Conservation (phyloP, 2,329 filamentous ascomycete species). For the Aspergillus sp. region DNA sequence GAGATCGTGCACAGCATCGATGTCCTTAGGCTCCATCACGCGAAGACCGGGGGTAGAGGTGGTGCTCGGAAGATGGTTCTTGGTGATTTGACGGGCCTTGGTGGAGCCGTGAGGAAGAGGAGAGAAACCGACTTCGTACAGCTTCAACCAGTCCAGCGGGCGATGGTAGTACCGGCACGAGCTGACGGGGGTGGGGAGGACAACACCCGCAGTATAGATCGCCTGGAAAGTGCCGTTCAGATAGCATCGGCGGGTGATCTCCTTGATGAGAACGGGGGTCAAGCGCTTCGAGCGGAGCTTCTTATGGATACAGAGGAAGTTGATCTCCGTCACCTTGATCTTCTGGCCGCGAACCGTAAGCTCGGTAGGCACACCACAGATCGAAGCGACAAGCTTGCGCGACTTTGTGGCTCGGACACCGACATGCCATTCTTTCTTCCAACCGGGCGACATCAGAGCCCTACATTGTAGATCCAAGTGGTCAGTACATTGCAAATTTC, state of each 20-base stretch:
- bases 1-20: constrained; percentile 71
- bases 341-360: constrained; percentile 75
- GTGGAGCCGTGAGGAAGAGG: constrained; percentile 81
- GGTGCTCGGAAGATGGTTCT: constrained; percentile 75
- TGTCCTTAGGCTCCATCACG: constrained; percentile 74
- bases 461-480: constrained; percentile 41
- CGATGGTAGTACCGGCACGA: constrained; percentile 96
- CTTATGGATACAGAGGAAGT: constrained; percentile 98
- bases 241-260: constrained; percentile 92
- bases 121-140: constrained; percentile 92
- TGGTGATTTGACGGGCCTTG: constrained; percentile 78
- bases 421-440: constrained; percentile 92
- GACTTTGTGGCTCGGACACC: constrained; percentile 84
- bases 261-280: constrained; percentile 92
- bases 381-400: constrained; percentile 88
- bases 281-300: constrained; percentile 92
- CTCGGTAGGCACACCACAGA: constrained; percentile 85
- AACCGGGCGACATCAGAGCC: constrained; percentile 92
- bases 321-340: constrained; percentile 85
- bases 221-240: constrained; percentile 85
- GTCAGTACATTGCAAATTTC: not conserved
- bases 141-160: constrained; percentile 90
- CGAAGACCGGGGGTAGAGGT: constrained; percentile 75
- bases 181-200: constrained; percentile 87
- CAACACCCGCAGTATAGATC: constrained; percentile 89